Base-by-base conservation (phyloP, 2,329 filamentous ascomycete genomes). In the Colletotrichum neosansevieriae region DNA sequence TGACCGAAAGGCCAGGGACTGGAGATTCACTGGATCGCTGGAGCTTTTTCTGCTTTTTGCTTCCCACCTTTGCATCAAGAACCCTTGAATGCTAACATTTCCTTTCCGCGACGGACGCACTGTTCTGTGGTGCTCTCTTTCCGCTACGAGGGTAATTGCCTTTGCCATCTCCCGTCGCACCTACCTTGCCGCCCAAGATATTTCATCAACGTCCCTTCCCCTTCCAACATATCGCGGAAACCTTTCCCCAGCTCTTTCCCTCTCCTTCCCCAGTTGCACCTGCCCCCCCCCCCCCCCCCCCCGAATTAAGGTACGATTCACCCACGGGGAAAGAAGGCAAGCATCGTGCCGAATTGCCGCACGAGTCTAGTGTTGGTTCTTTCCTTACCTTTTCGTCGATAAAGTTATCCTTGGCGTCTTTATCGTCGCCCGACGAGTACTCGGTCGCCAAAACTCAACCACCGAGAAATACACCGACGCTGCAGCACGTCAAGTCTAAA, bases 191-290 rank as follows among this genome's bases (percentile, higher is more conserved):
- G 34, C 56, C 54, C 61, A 56, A 60, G 66, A 69, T 66, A 69
- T 66, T 69, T 69, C 49, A 66, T 60, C 56, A 32, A 44, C 49
- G 49, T 38, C 66, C 19, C 56, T 56, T 54, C 61, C 54, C 34
- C 19, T 36, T 66, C 56, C 17, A 19, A 9, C 12, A 9, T 29
- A 6, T 32, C 21, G 13, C n/a, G 4, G 36, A 50, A 40, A n/a
- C 32, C 34, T n/a, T 60, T 50, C 61, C 66, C 66, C 61, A 56
- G 61, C 50, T 19, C 24, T 68, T 49, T 64, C 38, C 32, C 47
- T 64, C 53, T 54, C 60, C 34, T 56, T 59, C 61, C 61, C 66
- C 61, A 60, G 56, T 12, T 49, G 42, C 42, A 47, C 42, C 56
- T 60, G 29, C 49, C n/a, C 29, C 29, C 36, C 24, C 24, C 24